phyloP scores from a whole-genome alignment of 305 asterid species.

The Fraxinus velutina region DNA sequence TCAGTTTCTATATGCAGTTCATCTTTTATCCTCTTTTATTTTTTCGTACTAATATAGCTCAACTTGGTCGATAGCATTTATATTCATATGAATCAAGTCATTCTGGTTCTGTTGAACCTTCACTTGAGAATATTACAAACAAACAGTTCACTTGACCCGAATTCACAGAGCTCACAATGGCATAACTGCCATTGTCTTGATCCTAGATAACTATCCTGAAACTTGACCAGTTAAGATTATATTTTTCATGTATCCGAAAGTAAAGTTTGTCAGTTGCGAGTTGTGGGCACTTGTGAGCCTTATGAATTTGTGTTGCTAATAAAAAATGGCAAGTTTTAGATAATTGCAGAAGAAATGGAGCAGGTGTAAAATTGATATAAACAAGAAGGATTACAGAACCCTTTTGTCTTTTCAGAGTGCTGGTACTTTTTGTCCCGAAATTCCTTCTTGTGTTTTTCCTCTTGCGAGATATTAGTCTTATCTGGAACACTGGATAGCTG shows the following conservation, averaged over 20 bases:
- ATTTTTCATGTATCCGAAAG: background rate
- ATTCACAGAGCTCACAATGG: background rate
- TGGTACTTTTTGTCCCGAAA: background rate
- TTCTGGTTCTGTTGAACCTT: background rate
- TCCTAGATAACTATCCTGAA: background rate
- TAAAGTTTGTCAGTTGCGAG: background rate
- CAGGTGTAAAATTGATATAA: background rate
- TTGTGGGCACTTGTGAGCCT: background rate
- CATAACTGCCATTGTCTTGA: background rate
- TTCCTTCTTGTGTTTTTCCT: background rate
- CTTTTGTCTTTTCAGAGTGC: background rate
- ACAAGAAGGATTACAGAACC: background rate
- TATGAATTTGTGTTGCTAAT: background rate
- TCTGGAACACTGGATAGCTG: conserved; percentile 3
- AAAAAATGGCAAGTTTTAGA: background rate
- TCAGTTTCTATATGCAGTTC: conserved; percentile 8
- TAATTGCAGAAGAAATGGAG: background rate
- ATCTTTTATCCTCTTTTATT: background rate
- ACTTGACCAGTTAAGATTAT: background rate
- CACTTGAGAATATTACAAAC: background rate
- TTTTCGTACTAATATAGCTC: background rate
- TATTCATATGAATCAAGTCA: background rate
- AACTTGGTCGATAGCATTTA: background rate
- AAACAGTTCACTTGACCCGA: background rate
- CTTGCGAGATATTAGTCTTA: background rate